These are phyloP conservation scores for Pyronema domesticum DNA, from an alignment of 495 filamentous ascomycete species.

Conservation along the genomic window DNA sequence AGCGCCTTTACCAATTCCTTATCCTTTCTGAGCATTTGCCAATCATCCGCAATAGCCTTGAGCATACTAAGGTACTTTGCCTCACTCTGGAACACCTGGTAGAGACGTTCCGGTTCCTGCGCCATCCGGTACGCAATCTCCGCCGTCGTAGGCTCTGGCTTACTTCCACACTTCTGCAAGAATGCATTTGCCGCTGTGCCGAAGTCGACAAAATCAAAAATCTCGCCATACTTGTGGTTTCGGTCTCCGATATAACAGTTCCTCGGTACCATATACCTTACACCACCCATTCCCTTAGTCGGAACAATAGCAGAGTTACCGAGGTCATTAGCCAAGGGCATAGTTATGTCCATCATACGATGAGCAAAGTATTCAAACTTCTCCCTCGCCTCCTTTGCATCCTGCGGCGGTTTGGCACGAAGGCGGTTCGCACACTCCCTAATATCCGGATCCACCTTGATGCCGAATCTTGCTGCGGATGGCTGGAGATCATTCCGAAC, in stretches of 20 bases:
- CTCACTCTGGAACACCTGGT: slow-evolving; percentile 55
- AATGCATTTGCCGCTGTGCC: slow-evolving; percentile 74
- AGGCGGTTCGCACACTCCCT: slow-evolving; percentile 52
- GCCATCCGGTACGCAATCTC: slow-evolving; percentile 70
- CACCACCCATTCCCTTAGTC: slow-evolving; percentile 17
- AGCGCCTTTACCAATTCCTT: slow-evolving; percentile 58
- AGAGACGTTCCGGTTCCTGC: slow-evolving; percentile 57
- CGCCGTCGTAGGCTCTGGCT: slow-evolving; percentile 65
- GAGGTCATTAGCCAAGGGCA: slow-evolving; percentile 40
- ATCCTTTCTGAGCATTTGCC: slow-evolving; percentile 52
- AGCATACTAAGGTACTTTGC: slow-evolving; percentile 76
- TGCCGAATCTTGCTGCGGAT: slow-evolving; percentile 69
- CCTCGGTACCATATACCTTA: slow-evolving; percentile 41
- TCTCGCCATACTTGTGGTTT: slow-evolving; percentile 57
- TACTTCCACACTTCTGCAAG: slow-evolving; percentile 69
- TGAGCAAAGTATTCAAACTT: slow-evolving; percentile 69
- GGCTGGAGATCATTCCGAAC: slow-evolving; percentile 51
- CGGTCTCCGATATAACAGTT: slow-evolving; percentile 62
- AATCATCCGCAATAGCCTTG: slow-evolving; percentile 53
- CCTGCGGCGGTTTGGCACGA: slow-evolving; percentile 49
- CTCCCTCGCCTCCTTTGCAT: slow-evolving; percentile 41
- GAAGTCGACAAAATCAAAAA: slow-evolving; percentile 95
- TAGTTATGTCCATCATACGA: slow-evolving; percentile 50
- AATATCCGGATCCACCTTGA: slow-evolving; percentile 60
- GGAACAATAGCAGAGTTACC: slow-evolving; percentile 53